These are phyloP conservation scores for Ustilago xerochloae DNA, from an alignment of 1,284 basidiomycete species.

Conservation along the genomic window DNA sequence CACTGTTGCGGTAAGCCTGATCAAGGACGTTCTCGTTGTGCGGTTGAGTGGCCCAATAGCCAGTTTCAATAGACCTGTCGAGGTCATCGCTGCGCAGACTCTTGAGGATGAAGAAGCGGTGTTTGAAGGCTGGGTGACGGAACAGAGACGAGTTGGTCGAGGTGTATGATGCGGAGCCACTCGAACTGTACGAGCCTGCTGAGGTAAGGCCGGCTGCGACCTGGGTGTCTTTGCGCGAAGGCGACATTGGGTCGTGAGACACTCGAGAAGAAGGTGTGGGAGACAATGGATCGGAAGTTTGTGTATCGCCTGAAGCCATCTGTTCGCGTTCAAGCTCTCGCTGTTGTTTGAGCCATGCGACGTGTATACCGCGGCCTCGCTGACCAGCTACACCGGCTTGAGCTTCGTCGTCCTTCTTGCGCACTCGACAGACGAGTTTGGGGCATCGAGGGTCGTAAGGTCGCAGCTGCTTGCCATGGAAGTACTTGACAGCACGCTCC, in stretches of 20 bases:
- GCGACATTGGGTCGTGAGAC: constrained; percentile 21
- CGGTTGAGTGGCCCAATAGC: constrained; percentile 89
- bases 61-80: constrained; percentile 82
- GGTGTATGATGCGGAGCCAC: constrained; percentile 55
- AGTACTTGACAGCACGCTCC: constrained; percentile 77
- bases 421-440: constrained; percentile 84
- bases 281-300: neutral
- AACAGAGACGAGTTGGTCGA: constrained; percentile 74
- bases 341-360: constrained; percentile 77
- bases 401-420: constrained; percentile 85
- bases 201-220: constrained; percentile 24
- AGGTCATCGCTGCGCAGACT: constrained; percentile 80
- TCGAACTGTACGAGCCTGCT: constrained; percentile 41
- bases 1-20: constrained; percentile 87
- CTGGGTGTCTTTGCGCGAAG: constrained; percentile 8
- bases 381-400: constrained; percentile 91
- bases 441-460: constrained; percentile 79
- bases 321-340: constrained; percentile 45
- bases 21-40: constrained; percentile 84
- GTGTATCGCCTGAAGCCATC: neutral
- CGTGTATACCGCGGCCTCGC: constrained; percentile 85
- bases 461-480: constrained; percentile 78
- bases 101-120: constrained; percentile 92
- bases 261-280: neutral
- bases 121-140: constrained; percentile 79